Evolutionary conservation across 768 basidiomycete species (phyloP), one percentile per base, ranked within the genome.

Genomic region (Leccinum ochraceum): DNA sequence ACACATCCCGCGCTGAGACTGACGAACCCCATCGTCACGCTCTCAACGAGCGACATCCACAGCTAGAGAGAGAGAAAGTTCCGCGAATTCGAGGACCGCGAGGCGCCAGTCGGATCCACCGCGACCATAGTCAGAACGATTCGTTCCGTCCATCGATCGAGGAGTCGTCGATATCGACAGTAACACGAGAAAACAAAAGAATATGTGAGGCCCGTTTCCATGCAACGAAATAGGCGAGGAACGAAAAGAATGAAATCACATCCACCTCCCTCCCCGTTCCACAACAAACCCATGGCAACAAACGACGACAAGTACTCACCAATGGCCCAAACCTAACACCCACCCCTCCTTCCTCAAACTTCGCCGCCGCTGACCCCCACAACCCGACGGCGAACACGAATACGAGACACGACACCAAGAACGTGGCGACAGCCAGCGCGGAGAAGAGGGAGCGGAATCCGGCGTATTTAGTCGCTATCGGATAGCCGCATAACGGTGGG

Each of bases 71-170:
- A 37, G 14, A 16, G 3, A 3, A 37, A 3, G 36, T 14, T 6
- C 36, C 36, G 36, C 6, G 36, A 37, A 37, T 37, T 16, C 36
- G 36, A 36, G 36, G 36, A 36, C 36, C 14, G 36, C 36, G 36
- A 36, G 13, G 14, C 36, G 14, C 36, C 36, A 36, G 0, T 36
- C 2, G 14, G 6, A 37, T 37, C 36, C 36, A 16, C 13, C 14
- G 36, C 69, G 54, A 71, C 73, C 36, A 16, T 37, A 7, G 36
- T 37, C 36, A 14, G 36, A 37, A 37, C 14, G 0, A 37, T 37
- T 13, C 34, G 36, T 37, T 37, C 16, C 37, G 73, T 86, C 87
- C 9, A 84, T 89, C 63, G 84, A 84, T 89, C 63, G 84, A 89
- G 53, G 88, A 91, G 42, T n/a, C 42, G 42, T n/a, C 42, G 17